These are phyloP conservation scores for Cordyceps fumosorosea DNA, from an alignment of 2,329 filamentous ascomycete genomes.

Conservation along the genomic window DNA sequence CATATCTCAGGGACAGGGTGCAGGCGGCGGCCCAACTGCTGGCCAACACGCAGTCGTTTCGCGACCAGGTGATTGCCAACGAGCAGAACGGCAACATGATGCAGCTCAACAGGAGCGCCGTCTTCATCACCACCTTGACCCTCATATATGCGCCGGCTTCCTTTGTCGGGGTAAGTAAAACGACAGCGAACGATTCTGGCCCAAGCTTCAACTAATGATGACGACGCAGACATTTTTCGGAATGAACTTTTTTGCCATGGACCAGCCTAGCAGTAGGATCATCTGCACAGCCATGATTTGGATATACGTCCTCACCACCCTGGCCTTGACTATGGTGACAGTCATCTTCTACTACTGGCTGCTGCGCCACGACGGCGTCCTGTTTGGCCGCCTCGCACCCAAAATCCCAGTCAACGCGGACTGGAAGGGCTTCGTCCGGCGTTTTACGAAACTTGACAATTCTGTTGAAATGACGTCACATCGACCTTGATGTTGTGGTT, in stretches of 20 bases:
- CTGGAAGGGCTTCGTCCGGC: constrained; percentile 15
- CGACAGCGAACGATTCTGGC: neutral
- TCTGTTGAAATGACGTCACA: neutral
- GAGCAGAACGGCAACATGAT: constrained; percentile 26
- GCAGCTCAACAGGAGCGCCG: constrained; percentile 25
- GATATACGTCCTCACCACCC: constrained; percentile 29
- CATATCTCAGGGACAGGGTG: constrained; percentile 20
- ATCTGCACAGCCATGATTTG: constrained; percentile 30
- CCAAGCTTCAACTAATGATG: neutral
- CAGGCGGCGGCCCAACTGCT: constrained; percentile 22
- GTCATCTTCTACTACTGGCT: constrained; percentile 26
- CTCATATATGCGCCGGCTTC: constrained; percentile 28
- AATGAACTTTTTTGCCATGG: constrained; percentile 34
- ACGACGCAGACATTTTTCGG: constrained; percentile 29
- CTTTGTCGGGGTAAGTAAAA: constrained; percentile 28
- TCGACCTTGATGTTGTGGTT: neutral
- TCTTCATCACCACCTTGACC: constrained; percentile 26
- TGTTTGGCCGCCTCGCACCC: constrained; percentile 19
- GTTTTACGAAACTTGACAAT: neutral
- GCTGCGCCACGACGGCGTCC: constrained; percentile 19
- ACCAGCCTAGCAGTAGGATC: constrained; percentile 22
- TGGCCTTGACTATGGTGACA: constrained; percentile 25
- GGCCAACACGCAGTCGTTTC: constrained; percentile 22
- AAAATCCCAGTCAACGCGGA: constrained; percentile 14
- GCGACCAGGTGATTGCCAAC: constrained; percentile 26